Evolutionary conservation across 768 basidiomycete species (phyloP), one percentile per base, ranked within the genome.

Genomic region (Boletus barrowsii): DNA sequence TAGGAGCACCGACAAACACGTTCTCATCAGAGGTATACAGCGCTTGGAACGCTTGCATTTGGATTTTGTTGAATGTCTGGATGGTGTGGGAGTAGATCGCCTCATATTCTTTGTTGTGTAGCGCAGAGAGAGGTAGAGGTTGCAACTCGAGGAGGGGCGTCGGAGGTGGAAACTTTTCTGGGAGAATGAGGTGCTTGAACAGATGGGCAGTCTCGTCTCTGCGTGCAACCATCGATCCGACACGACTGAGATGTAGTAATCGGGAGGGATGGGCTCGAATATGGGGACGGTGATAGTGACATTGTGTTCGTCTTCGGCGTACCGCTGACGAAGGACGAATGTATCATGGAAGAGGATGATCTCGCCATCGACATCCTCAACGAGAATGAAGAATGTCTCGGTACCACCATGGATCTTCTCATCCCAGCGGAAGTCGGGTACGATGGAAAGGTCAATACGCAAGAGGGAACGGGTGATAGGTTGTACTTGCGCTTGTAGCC

Each of bases 341-440:
- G 26, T 82, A 64, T 98, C 95, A 59, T 94, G 90, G 82, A 94
- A 98, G 30, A 98, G 87, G 53, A 98, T 87, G 57, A 92, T 83
- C 69, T 99, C 96, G 45, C 97, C 97, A 60, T 98, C 96, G 29
- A 98, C 93, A 62, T 99, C 96, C 69, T 98, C 95, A 26, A 98
- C 93, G 24, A 96, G 68, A 63, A 99, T 93, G 69, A 26, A 26
- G 26, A 26, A 26, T 8, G 26, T 26, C 26, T 26, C 26, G 1
- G 26, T 1, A 26, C 26, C 26, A 88, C 93, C 91, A 60, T 98
- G 96, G 7, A 94, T 83, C 70, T 92, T 92, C 63, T 93, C 91
- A 37, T 98, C 95, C 97, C 97, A 99, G 43, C 88, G 83, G 83
- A 98, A 99, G 67, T 98, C 97, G 17, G 97, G 94, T 4, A 85